Evolutionary conservation across 305 asterid genomes (phyloP), one percentile per base, ranked within the genome.

Genomic region (Fraxinus sp.): DNA sequence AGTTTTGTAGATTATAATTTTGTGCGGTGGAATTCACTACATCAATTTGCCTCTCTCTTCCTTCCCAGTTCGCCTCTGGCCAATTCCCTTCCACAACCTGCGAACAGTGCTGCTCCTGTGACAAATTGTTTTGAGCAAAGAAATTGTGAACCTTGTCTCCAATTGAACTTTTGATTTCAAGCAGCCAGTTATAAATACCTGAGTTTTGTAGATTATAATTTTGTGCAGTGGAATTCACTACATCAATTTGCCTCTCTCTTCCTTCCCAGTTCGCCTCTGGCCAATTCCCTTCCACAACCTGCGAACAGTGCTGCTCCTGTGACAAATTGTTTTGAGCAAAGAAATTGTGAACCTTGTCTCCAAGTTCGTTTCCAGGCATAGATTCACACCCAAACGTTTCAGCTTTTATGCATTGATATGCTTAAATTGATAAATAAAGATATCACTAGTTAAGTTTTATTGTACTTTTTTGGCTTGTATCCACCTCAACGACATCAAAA

Each of bases 141-240:
- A 94, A 94, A 90, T 96, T 96, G 96, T 94, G 98, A 88, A 94
- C 97, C 92, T 97, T 90, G 79, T 94, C 98, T 83, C 97, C 97
- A 30, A 70, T 52, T 46, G 37, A 57, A 71, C 22, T 74, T 55
- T 75, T 75, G 77, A 59, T 14, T 5, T 59, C 85, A 80, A 75
- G 43, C 80, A 72, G 59, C 77, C 78, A 84, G 77, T 80, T 30
- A 36, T 2, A 37, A 41, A 83, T 89, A 92, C 97, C 97, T 83
- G 94, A 84, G 77, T 86, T 92, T 78, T 88, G 92, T 26, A 87
- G 71, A 86, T 76, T 87, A 83, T 82, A 89, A 85, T 76, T 89
- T 85, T 90, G 91, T 70, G 78, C 77, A 80, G 62, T 89, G 57
- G 94, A 84, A 85, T 87, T 87, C 74, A 79, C 59, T 55, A 80